Evolutionary conservation across 139 green algal species (phyloP), one percentile per base, ranked within the genome.

Genomic region (Chlorella sp.): DNA sequence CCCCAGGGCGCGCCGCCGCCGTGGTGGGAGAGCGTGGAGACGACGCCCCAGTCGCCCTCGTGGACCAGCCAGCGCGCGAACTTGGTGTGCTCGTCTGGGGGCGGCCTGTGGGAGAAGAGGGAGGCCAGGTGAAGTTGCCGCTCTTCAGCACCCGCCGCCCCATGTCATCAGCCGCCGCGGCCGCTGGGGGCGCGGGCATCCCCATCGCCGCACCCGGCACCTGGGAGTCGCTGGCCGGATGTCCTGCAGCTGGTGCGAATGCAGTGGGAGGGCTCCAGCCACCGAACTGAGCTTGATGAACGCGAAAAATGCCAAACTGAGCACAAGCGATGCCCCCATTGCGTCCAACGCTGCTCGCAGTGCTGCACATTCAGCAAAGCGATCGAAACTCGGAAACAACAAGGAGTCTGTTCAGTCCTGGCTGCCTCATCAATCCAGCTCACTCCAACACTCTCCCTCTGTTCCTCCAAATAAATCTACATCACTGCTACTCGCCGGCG

Each of bases 31-130:
- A 75, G n/a, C 2, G 83, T 89, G 1, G 67, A 71, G 3, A 91
- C 67, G 0, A 70, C 78, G 9, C 86, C 86, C 81, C 81, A 91
- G 11, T 48, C 50, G 3, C 71, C 84, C 55, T 73, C 63, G 36
- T 89, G 83, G 1, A 82, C 82, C 11, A 89, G 62, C 81, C 82
- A 90, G 33, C 86, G 77, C 6, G 83, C 83, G 81, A 90, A 80
- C 0, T 42, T 29, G 0, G 75, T 83, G 19, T 74, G 48, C 11
- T 89, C 40, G 21, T 65, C 38, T 23, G 76, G 58, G 5, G 40
- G 21, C 3, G 85, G 85, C 72, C 85, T 88, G 74, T 5, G 50
- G 35, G 46, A 31, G 40, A 33, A 63, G 55, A n/a, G 25, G 19
- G 19, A 8, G 17, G 25, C 19, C 9, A 31, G 19, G 19, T 36